Evolutionary conservation across 257 asterid genomes (phyloP).

Genomic region (Ajuga chamaepitys): DNA sequence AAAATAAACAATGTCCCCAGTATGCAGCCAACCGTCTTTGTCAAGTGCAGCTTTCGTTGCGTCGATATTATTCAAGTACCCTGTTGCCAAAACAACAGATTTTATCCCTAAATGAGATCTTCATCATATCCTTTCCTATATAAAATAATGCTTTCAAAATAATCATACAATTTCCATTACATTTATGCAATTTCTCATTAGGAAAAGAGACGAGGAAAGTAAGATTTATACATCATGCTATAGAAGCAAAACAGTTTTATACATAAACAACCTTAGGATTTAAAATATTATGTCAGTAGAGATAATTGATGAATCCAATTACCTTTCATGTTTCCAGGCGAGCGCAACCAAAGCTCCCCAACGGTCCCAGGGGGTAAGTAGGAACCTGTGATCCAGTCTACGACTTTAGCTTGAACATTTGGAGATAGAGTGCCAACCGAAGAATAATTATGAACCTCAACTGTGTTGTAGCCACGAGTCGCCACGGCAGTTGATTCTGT

Average conservation of each 20-base stretch:
- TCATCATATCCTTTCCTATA: neutral
- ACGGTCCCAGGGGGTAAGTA: conserved; percentile 53
- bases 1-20: conserved; percentile 77
- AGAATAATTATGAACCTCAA: conserved; percentile 29
- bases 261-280: neutral
- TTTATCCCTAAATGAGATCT: neutral
- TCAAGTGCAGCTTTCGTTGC: conserved; percentile 51
- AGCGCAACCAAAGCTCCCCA: conserved; percentile 82
- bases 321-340: conserved; percentile 87
- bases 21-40: conserved; percentile 74
- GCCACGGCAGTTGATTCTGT: conserved; percentile 73
- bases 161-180: neutral
- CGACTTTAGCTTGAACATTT: conserved; percentile 63
- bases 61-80: conserved; percentile 57
- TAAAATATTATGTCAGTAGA: neutral
- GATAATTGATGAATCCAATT: neutral
- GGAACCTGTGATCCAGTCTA: conserved; percentile 54
- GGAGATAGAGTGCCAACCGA: conserved; percentile 75
- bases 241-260: neutral
- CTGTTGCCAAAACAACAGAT: conserved; percentile 26
- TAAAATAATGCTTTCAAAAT: neutral
- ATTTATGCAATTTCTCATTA: neutral
- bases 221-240: too few species aligned
- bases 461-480: conserved; percentile 60
- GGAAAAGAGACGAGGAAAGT: too few species aligned